phyloP scores from a whole-genome alignment of 768 basidiomycete species.

The Leccinum subgranulosum region DNA sequence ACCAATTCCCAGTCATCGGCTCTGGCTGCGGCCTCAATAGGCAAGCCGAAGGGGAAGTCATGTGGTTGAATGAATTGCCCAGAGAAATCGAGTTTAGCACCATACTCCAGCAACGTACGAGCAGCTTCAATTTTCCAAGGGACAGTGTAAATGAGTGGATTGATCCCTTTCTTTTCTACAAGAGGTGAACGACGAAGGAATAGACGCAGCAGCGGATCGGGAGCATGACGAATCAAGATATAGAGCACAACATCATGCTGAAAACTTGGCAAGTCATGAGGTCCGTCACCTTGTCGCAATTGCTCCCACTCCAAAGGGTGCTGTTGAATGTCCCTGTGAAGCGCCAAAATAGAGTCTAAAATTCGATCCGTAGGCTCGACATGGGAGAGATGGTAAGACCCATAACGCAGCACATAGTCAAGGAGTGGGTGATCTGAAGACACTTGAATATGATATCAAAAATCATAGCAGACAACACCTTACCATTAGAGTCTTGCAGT shows the following conservation, averaged over 20 bases:
- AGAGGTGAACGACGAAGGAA: background rate
- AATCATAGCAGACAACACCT: background rate
- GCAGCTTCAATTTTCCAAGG: background rate
- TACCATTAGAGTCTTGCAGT: background rate
- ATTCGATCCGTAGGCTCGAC: background rate
- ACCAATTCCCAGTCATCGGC: background rate
- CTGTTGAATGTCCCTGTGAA: background rate
- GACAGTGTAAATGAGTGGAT: background rate
- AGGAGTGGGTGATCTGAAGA: background rate
- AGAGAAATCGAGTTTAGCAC: background rate
- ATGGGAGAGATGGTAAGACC: background rate
- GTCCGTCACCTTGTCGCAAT: background rate
- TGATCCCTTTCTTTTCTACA: background rate
- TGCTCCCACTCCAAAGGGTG: background rate
- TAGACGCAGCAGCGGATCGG: background rate
- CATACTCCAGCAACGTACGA: background rate
- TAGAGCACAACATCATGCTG: background rate
- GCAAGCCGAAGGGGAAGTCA: background rate
- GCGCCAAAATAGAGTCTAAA: background rate
- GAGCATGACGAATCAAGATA: background rate
- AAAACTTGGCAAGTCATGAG: accelerated
- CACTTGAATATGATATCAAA: background rate
- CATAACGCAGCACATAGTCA: background rate
- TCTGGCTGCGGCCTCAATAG: background rate
- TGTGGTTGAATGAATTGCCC: background rate